A percentile compares a stretch with the other conserved stretches of the same genome.
Evolutionary conservation across 2,329 filamentous ascomycete species (phyloP).

Genomic region (Verticillium tricorpus): DNA sequence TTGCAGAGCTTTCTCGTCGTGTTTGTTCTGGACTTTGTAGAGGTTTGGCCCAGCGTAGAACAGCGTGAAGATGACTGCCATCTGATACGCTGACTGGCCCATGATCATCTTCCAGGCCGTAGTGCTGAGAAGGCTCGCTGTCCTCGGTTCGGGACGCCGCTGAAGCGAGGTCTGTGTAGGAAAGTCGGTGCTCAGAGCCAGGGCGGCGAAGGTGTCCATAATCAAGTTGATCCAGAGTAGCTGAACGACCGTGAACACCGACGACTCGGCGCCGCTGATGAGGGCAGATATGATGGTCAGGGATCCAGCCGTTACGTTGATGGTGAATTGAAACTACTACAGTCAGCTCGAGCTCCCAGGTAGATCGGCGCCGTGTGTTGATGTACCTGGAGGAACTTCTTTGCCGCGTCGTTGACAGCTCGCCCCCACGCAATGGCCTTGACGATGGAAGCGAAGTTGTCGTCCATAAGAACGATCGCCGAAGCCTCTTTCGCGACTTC

Average conservation of each 20-base stretch:
- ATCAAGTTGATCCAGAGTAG: slow-evolving; percentile 61
- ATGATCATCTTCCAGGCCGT: slow-evolving; percentile 61
- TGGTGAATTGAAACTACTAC: slow-evolving; percentile 49
- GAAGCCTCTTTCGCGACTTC: slow-evolving; percentile 61
- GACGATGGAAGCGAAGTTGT: slow-evolving; percentile 60
- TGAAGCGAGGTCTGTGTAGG: slow-evolving; percentile 26
- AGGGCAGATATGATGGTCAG: slow-evolving; percentile 57
- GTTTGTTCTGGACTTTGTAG: not conserved
- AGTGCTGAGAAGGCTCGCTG: slow-evolving; percentile 8
- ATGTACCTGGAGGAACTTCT: slow-evolving; percentile 54
- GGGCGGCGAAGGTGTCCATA: slow-evolving; percentile 58
- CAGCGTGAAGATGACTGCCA: slow-evolving; percentile 44
- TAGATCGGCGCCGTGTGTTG: slow-evolving; percentile 17
- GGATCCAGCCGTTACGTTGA: slow-evolving; percentile 58
- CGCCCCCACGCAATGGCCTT: slow-evolving; percentile 59
- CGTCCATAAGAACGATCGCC: slow-evolving; percentile 58
- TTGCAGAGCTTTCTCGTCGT: slow-evolving; percentile 35
- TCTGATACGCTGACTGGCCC: slow-evolving; percentile 58
- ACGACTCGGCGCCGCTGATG: slow-evolving; percentile 40
- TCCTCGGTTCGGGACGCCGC: slow-evolving; percentile 41
- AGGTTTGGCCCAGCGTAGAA: slow-evolving; percentile 6
- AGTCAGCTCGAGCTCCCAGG: no score
- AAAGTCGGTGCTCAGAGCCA: slow-evolving; percentile 36
- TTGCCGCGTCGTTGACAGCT: slow-evolving; percentile 58
- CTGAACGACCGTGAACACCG: slow-evolving; percentile 56